phyloP scores from a whole-genome alignment of 108 stramenopile genomes.

The Fistulifera pelliculosa region DNA sequence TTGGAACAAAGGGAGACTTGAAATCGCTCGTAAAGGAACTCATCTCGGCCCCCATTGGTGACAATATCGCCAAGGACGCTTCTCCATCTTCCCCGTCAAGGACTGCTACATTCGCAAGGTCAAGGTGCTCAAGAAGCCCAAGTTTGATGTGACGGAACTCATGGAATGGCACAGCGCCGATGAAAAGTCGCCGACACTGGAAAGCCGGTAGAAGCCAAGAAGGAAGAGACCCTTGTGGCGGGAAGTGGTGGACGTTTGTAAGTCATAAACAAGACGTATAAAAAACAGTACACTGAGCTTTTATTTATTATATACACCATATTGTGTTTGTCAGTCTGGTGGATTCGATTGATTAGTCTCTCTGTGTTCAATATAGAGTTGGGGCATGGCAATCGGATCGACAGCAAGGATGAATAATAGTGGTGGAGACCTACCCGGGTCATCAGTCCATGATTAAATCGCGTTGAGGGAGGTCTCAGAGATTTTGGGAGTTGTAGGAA shows the following conservation, averaged over 20 bases:
- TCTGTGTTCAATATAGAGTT: no score
- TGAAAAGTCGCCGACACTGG: constrained; percentile 76
- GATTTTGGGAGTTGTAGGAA: no score
- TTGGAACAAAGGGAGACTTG: constrained; percentile 97
- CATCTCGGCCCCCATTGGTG: constrained; percentile 88
- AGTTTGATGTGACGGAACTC: constrained; percentile 98
- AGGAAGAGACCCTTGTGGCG: constrained; percentile 57
- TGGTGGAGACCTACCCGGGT: no score
- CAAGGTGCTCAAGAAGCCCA: constrained; percentile 99
- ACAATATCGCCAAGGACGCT: constrained; percentile 84
- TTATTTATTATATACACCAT: no score
- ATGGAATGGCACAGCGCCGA: constrained; percentile 99
- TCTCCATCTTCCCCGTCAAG: constrained; percentile 96
- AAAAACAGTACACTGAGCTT: no score
- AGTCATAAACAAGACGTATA: not conserved
- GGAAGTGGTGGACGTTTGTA: constrained; percentile 89
- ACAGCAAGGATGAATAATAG: no score
- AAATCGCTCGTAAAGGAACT: constrained; percentile 97
- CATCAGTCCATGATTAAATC: no score
- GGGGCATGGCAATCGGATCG: no score
- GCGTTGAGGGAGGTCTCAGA: no score
- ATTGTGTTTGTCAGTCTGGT: no score
- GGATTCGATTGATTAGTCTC: no score
- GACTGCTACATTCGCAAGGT: constrained; percentile 99
- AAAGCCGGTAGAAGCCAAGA: constrained; percentile 57